Base-by-base conservation (phyloP, 139 green algal genomes). In the Desmodesmus armatus region DNA sequence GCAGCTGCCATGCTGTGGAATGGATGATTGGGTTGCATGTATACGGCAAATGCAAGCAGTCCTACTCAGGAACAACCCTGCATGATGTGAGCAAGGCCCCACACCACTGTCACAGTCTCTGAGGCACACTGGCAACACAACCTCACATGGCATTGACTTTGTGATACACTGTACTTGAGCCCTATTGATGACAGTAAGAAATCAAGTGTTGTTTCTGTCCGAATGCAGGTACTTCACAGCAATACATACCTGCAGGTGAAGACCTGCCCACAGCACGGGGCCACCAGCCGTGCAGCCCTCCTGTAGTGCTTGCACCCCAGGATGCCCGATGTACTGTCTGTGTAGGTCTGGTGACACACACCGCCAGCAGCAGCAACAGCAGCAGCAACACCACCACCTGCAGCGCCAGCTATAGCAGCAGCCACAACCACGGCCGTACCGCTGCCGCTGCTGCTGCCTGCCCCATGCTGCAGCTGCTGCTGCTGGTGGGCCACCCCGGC, bases 261-360 rank as follows among this genome's bases (percentile, higher is more conserved):
- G 5, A 94, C 86, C 40, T 88, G 60, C 37, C 89, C 89, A 89
- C 97, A 99, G 92, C 97, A 99, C 0, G 94, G 93, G 2, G 96
- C 96, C 27, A 98, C 93, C 71, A 99, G 87, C 88, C 92, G 89
- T 49, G 85, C 90, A 47, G 80, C 88, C 37, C 92, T 87, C 70
- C 88, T 80, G 93, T 97, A 97, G 86, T 97, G 94, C 72, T 85
- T 39, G 90, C 90, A 98, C 72, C 89, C 92, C 62, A 94, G 82
- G 25, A 95, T 69, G 27, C 86, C 86, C 0, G 37, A 43, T 0
- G 31, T 65, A 0, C 85, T 75, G 37, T 94, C 78, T 44, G 92
- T 82, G 71, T 91, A 94, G 44, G 85, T 91, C 76, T 82, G 31
- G 13, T 53, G 58, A 23, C 43, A 66, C 17, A 35, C 31, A 55